Conservation (phyloP, 2,329 filamentous ascomycete species). For the Simplicillium aogashimaense region DNA sequence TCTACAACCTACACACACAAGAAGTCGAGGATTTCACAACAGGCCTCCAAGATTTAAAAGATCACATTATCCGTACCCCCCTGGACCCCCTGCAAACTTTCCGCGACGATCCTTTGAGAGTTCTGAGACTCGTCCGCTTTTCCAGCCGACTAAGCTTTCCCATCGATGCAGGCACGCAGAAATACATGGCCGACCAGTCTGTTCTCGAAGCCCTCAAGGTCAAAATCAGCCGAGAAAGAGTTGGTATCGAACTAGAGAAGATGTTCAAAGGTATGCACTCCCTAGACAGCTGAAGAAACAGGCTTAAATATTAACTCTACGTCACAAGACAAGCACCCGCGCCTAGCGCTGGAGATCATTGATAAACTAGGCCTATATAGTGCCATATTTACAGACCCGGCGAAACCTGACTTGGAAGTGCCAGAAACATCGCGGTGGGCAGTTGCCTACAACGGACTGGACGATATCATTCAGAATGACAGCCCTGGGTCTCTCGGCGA, state of each 20-base stretch:
- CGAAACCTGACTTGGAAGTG: conserved; percentile 34
- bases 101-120: conserved; percentile 82
- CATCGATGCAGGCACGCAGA: conserved; percentile 61
- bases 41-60: conserved; percentile 65
- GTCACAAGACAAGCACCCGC: conserved; percentile 44
- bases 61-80: conserved; percentile 70
- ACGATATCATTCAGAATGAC: conserved; percentile 33
- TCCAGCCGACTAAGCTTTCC: conserved; percentile 72
- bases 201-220: conserved; percentile 69
- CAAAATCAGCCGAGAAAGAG: conserved; percentile 88
- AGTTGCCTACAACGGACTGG: conserved; percentile 53
- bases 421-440: conserved; percentile 54
- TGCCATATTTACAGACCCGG: conserved; percentile 64
- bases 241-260: conserved; percentile 83
- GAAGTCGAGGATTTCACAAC: conserved; percentile 77
- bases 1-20: conserved; percentile 81
- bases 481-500: conserved; percentile 37
- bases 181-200: conserved; percentile 66
- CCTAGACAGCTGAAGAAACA: background rate
- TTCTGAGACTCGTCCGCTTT: conserved; percentile 81
- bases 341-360: conserved; percentile 53
- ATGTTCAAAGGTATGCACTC: conserved; percentile 59
- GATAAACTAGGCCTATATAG: conserved; percentile 58
- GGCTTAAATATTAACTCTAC: background rate
- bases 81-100: conserved; percentile 86